Evolutionary conservation across 306 rosid species (phyloP), one percentile per base, ranked within the genome.

Genomic region (Vicia faba): DNA sequence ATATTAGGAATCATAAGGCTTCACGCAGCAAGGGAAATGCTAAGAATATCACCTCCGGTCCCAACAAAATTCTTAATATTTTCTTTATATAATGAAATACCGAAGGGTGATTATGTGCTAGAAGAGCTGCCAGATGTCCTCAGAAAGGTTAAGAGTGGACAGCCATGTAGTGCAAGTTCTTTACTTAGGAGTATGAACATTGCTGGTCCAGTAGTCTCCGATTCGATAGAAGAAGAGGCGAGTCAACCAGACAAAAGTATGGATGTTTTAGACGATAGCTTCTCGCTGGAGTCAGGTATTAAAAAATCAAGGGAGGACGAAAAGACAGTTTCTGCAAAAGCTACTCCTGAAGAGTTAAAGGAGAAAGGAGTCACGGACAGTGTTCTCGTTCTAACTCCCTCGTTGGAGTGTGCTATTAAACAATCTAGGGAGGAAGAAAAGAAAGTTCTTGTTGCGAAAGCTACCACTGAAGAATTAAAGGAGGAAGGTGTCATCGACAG

Each of bases 1-100:
- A 95, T 95, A 16, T 81, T 95, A 54, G 84, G 90, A 45, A 81
- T 90, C 73, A 72, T 81, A 79, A 83, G 95, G 85, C 95, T 95
- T 41, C 97, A 90, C 70, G 97, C 96, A 36, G 97, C 96, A 49
- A 83, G 97, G 76, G 99, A 95, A 72, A 80, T 95, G 88, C 90
- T 85, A 15, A 83, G 90, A 78, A 86, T 90, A 75, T 88, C 91
- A 3, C 92, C 99, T 35, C 99, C 97, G 15, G 64, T 77, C 41
- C 97, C 99, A 14, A 88, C 95, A 39, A 88, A 84, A 46, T 88
- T 95, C 87, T 72, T 95, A 45, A 95, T 90, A 56, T 95, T 95
- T 62, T 78, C 96, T 14, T 75, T 95, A 77, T 91, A 83, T 28
- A 82, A 86, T 8, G 97, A 88, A 78, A 67, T 95, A 61, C 95